phyloP scores from a whole-genome alignment of 139 green algal species.

The Picocystis salinarum region DNA sequence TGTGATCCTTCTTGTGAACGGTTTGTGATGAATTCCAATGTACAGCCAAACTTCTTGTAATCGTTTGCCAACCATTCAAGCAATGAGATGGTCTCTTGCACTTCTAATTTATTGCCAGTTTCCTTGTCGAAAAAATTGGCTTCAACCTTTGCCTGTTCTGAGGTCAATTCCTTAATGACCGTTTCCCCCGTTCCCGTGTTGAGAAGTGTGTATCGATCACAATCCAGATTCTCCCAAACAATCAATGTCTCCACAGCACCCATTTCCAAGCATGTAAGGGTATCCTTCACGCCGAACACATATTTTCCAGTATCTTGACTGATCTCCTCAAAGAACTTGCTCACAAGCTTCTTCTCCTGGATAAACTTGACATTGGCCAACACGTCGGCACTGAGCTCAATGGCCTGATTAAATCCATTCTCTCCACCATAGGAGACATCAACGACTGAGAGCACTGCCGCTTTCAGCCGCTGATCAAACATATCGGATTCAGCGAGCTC shows the following conservation, averaged over 20 bases:
- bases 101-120: slow-evolving; percentile 63
- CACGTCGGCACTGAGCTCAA: slow-evolving; percentile 88
- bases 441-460: slow-evolving; percentile 75
- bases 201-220: slow-evolving; percentile 52
- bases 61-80: slow-evolving; percentile 94
- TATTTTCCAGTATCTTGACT: slow-evolving; percentile 86
- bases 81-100: slow-evolving; percentile 71
- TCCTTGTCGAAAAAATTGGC: slow-evolving; percentile 76
- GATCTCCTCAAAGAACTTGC: slow-evolving; percentile 96
- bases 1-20: slow-evolving; percentile 76
- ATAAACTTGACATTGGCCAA: slow-evolving; percentile 98
- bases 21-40: slow-evolving; percentile 92
- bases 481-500: slow-evolving; percentile 81
- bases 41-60: slow-evolving; percentile 98
- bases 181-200: slow-evolving; percentile 31
- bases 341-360: slow-evolving; percentile 58
- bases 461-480: slow-evolving; percentile 84
- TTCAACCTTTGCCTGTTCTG: slow-evolving; percentile 53
- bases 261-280: slow-evolving; percentile 91
- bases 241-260: slow-evolving; percentile 96
- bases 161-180: slow-evolving; percentile 63
- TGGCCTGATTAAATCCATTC: slow-evolving; percentile 97
- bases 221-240: slow-evolving; percentile 85
- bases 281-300: slow-evolving; percentile 84
- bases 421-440: slow-evolving; percentile 96